Evolutionary conservation across 225 moss, liverwort and hornwort genomes (phyloP).

Genomic region (Bryoerythrophyllum caledonicum): DNA sequence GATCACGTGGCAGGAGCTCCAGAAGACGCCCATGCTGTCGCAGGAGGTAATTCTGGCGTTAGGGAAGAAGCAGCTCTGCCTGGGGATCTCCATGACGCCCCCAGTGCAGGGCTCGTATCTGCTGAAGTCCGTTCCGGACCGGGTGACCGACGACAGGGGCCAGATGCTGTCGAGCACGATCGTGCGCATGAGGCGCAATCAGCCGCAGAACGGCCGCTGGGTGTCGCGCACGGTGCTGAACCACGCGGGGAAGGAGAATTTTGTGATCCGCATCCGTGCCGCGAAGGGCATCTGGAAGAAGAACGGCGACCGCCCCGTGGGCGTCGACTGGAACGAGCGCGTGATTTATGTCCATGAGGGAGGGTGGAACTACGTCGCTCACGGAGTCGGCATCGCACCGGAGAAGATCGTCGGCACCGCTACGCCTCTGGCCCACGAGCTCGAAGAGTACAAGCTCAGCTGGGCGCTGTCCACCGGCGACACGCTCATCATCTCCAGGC

Average conservation of each 20-base stretch:
- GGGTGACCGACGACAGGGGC: conserved; percentile 79
- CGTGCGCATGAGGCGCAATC: conserved; percentile 63
- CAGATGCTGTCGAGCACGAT: conserved; percentile 68
- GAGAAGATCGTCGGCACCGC: conserved; percentile 64
- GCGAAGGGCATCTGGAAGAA: conserved; percentile 81
- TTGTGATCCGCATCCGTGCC: conserved; percentile 79
- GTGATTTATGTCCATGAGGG: conserved; percentile 74
- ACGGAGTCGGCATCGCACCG: conserved; percentile 55
- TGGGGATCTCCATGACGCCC: conserved; percentile 76
- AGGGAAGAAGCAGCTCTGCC: conserved; percentile 41
- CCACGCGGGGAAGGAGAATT: conserved; percentile 78
- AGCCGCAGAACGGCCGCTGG: conserved; percentile 83
- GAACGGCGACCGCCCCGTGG: conserved; percentile 71
- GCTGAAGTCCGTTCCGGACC: conserved; percentile 77
- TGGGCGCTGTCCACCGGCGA: conserved; percentile 85
- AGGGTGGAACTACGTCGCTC: conserved; percentile 74
- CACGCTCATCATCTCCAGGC: conserved; percentile 72
- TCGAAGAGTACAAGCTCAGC: conserved; percentile 79
- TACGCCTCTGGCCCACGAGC: conserved; percentile 67
- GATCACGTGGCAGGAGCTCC: conserved; percentile 66
- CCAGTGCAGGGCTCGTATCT: conserved; percentile 66
- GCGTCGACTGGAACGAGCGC: conserved; percentile 92
- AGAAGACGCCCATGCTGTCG: conserved; percentile 58
- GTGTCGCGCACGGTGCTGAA: conserved; percentile 85
- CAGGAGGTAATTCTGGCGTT: conserved; percentile 46